Base-by-base conservation (phyloP, 2,329 filamentous ascomycete species). In the Phialemoniopsis sp. region DNA sequence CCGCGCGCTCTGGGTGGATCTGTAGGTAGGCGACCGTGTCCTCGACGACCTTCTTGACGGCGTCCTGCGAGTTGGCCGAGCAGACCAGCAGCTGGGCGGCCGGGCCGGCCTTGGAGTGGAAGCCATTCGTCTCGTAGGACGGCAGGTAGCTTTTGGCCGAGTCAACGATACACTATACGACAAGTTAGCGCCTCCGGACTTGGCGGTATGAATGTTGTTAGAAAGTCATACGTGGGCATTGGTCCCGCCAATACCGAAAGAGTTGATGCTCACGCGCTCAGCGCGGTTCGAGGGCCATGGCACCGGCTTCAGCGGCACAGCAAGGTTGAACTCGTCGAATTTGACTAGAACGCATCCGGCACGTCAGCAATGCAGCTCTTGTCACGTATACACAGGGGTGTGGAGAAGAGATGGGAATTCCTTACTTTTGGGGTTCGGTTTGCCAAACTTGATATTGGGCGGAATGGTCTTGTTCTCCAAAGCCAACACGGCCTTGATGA, bases 171-270 rank as follows among this genome's bases (percentile, higher is more conserved):
- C 21, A 62, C 18, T 18, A 60, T 10, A 26, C 21, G 10, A 6
- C 6, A 26, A 26, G 6, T 6, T 26, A 26, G 10, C 10, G 21
- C 10, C 6, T 26, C 6, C 21, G 21, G 21, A 6, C 21, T 26
- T 10, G 21, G 21, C 21, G 21, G 21, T 10, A 26, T 10, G 6
- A 26, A 26, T 26, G 21, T 10, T 26, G 21, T 10, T 26, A 6
- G n/a, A n/a, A n/a, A n/a, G 6, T 26, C 21, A 6, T 26, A 57
- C 55, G 32, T 68, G 64, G 1, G 52, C 61, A 37, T 67, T 67
- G 5, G 57, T 45, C 0, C 66, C 64, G 0, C 65, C 66, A 28
- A 59, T 61, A 3, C 66, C 64, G 41, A 66, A 69, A 0, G 49
- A 56, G 44, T 66, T 67, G 31, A 68, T 48, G 26, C 54, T 56